phyloP scores from a whole-genome alignment of 192 early-diverging fungal genomes.

The Anaeromyces robustus region DNA sequence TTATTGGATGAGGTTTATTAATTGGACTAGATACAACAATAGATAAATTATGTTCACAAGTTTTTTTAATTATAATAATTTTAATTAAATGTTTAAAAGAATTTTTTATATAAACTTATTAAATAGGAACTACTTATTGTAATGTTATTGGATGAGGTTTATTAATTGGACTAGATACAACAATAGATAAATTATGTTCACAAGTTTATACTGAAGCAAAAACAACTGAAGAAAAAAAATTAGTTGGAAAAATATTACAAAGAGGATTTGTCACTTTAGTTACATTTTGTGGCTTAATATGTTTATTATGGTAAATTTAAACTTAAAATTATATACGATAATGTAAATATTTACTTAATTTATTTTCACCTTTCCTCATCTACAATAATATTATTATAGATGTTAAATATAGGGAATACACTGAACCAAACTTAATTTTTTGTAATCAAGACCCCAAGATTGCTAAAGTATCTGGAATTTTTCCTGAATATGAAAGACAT shows the following conservation, averaged over 20 bases:
- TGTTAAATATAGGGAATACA: conserved; percentile 28
- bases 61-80: too few relatives aligned
- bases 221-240: background rate
- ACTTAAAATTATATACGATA: too few relatives aligned
- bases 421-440: conserved; percentile 48
- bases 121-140: background rate
- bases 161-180: conserved; percentile 49
- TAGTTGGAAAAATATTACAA: conserved; percentile 27
- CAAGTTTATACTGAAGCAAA: conserved; percentile 52
- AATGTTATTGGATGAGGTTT: conserved; percentile 51
- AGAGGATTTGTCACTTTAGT: conserved; percentile 60
- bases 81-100: too few relatives aligned
- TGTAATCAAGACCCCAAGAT: conserved; percentile 61
- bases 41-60: conserved; percentile 60
- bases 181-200: conserved; percentile 60
- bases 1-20: conserved; percentile 47
- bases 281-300: conserved; percentile 53
- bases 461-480: conserved; percentile 49
- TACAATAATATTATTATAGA: too few relatives aligned
- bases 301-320: conserved; percentile 33
- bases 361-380: too few relatives aligned
- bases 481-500: conserved; percentile 46
- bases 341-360: too few relatives aligned
- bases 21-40: conserved; percentile 56
- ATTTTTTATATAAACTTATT: too few relatives aligned